Evolutionary conservation across 2,329 filamentous ascomycete genomes (phyloP).

Genomic region (Talaromyces albobiverticillius): DNA sequence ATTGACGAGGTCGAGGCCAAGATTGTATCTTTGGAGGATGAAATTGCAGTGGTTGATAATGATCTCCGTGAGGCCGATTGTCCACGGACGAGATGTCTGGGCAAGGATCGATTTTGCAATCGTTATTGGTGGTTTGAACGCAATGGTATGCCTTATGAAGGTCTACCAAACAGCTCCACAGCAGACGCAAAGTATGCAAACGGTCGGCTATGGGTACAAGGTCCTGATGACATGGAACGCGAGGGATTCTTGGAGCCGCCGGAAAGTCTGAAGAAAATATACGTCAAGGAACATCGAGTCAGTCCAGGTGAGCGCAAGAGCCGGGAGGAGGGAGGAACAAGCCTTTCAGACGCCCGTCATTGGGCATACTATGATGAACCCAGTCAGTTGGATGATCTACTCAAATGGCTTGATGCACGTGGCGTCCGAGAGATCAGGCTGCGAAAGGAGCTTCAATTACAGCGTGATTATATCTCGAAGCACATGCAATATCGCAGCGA

Average conservation of each 20-base stretch:
- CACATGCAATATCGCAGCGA: slow-evolving; percentile 77
- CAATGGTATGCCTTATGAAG: slow-evolving; percentile 94
- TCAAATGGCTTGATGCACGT: slow-evolving; percentile 84
- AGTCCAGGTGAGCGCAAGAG: slow-evolving; percentile 83
- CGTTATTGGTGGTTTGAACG: slow-evolving; percentile 99
- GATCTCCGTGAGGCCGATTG: slow-evolving; percentile 93
- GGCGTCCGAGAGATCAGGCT: slow-evolving; percentile 84
- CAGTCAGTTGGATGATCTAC: slow-evolving; percentile 70
- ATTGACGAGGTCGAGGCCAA: slow-evolving; percentile 82
- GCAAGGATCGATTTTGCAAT: slow-evolving; percentile 96
- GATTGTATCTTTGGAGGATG: slow-evolving; percentile 77
- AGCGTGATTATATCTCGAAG: slow-evolving; percentile 69
- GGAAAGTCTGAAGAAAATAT: slow-evolving; percentile 69
- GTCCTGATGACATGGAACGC: slow-evolving; percentile 83
- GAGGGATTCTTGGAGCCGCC: slow-evolving; percentile 80
- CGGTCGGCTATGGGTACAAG: slow-evolving; percentile 93
- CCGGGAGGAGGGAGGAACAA: slow-evolving; percentile 78
- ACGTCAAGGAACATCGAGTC: slow-evolving; percentile 72
- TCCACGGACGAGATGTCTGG: slow-evolving; percentile 81
- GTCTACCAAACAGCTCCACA: slow-evolving; percentile 83
- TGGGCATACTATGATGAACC: slow-evolving; percentile 92
- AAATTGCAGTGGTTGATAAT: slow-evolving; percentile 82
- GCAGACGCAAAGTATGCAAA: slow-evolving; percentile 86
- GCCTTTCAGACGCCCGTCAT: slow-evolving; percentile 71
- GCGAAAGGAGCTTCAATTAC: slow-evolving; percentile 77